A percentile compares a stretch with the other conserved stretches of the same genome.
Conservation (phyloP, 768 basidiomycete species). For the Clavulina sp. region DNA sequence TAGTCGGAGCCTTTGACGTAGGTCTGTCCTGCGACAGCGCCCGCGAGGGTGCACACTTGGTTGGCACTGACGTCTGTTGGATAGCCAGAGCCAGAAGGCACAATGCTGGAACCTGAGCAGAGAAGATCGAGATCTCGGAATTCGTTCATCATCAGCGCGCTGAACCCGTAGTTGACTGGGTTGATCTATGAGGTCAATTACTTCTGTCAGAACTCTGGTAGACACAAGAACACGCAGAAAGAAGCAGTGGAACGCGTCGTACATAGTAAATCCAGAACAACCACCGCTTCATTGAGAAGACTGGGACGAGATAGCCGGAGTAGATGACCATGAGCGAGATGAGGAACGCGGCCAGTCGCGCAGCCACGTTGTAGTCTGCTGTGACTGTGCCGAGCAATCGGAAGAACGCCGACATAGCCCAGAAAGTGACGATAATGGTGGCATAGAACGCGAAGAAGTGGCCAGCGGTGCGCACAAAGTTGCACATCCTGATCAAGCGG, state of each 20-base stretch:
- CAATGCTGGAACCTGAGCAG: slow-evolving; percentile 47
- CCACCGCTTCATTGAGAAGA: slow-evolving; percentile 58
- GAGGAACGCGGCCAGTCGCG: slow-evolving; percentile 19
- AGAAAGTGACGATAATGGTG: slow-evolving; percentile 20
- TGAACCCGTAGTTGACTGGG: slow-evolving; percentile 62
- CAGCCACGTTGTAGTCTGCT: slow-evolving; percentile 35
- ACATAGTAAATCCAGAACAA: slow-evolving; percentile 53
- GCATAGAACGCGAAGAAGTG: slow-evolving; percentile 19
- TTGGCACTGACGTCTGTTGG: slow-evolving; percentile 29
- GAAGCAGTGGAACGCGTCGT: not conserved
- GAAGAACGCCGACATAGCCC: slow-evolving; percentile 25
- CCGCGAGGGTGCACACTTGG: slow-evolving; percentile 10
- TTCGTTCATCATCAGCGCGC: slow-evolving; percentile 71
- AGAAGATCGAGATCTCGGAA: slow-evolving; percentile 47
- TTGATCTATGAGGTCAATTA: slow-evolving; percentile 43
- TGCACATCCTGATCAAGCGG: slow-evolving; percentile 16
- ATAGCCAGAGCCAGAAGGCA: slow-evolving; percentile 45
- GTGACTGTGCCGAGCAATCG: slow-evolving; percentile 27
- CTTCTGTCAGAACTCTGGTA: slow-evolving; percentile 12
- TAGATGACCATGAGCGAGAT: slow-evolving; percentile 11
- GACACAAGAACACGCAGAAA: not conserved
- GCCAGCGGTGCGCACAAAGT: slow-evolving; percentile 17
- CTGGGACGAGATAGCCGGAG: slow-evolving; percentile 49
- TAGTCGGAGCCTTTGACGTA: slow-evolving; percentile 42
- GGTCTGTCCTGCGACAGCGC: slow-evolving; percentile 12